phyloP scores from a whole-genome alignment of 352 stramenopile species.

The Globisporangium recalcitrans region DNA sequence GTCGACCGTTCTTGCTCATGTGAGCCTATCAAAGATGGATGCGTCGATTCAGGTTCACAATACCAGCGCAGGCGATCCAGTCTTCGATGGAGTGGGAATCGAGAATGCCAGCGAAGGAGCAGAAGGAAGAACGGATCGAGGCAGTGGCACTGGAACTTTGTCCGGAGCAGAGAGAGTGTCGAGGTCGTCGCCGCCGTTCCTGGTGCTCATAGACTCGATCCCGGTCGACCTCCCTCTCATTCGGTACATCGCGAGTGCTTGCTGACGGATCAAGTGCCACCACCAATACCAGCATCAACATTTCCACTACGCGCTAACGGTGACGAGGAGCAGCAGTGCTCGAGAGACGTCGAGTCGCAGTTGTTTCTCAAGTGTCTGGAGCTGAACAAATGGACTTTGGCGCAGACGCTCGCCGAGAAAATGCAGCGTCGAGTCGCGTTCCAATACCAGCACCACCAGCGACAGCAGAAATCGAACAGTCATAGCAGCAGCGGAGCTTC shows the following conservation, averaged over 20 bases:
- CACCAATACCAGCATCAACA: neutral
- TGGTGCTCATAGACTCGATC: conserved; percentile 7
- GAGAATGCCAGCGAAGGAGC: neutral
- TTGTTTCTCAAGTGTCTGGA: conserved; percentile 25
- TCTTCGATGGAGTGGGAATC: neutral
- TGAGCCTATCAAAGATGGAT: neutral
- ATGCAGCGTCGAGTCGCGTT: conserved; percentile 18
- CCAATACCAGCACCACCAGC: neutral
- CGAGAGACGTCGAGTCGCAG: conserved; percentile 16
- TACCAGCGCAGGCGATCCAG: neutral
- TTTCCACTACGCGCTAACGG: neutral
- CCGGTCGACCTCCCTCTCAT: conserved; percentile 16
- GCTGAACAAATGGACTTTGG: conserved; percentile 22
- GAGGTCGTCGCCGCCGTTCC: neutral
- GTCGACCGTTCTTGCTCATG: neutral
- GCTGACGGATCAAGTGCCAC: neutral
- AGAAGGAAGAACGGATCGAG: neutral
- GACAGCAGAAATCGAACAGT: neutral
- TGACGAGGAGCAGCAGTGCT: neutral
- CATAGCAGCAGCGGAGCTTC: neutral
- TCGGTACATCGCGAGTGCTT: conserved; percentile 20
- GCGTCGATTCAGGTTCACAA: neutral
- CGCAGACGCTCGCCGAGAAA: conserved; percentile 22
- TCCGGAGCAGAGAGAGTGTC: neutral
- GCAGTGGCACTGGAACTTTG: neutral